Base-by-base conservation (phyloP, 116 monocot genomes). In the Trichopus zeylanicus region DNA sequence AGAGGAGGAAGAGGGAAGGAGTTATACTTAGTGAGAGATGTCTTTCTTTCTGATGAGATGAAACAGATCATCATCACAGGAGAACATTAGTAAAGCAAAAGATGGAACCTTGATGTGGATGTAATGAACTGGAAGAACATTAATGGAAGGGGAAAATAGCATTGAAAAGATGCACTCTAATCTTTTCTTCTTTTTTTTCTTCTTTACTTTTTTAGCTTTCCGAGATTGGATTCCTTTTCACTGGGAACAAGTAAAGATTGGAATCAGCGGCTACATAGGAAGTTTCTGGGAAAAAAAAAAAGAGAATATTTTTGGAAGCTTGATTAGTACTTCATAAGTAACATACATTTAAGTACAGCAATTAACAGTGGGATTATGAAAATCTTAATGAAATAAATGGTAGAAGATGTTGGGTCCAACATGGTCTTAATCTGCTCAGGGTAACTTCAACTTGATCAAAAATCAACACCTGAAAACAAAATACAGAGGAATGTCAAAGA, bases 201-300 rank as follows among this genome's bases (percentile, higher is more conserved):
- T 18, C n/a, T n/a, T n/a, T n/a, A 15, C 26, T 20, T 33, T 20
- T 18, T 33, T 57, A n/a, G 22, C 11, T 20, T 33, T 20, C 4
- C 21, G 31, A 23, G 20, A 11, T 57, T 31, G 18, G 57, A 57
- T 57, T 57, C 57, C 57, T 57, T 57, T 19, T 57, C 31, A 31
- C n/a, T 5, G 18, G 30, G 57, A n/a, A 6, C 31, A 31, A 57
- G 57, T 11, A 57, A 57, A 57, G 57, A 12, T 57, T 57, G 30
- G 56, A 3, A 47, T 47, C 47, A 47, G 7, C 34, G 10, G 10
- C 34, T 35, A 10, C n/a, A n/a, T n/a, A n/a, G n/a, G n/a, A n/a
- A n/a, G n/a, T n/a, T n/a, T n/a, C n/a, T n/a, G n/a, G n/a, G n/a
- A n/a, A n/a, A n/a, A n/a, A n/a, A n/a, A n/a, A n/a, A n/a, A n/a